phyloP scores from a whole-genome alignment of 1,284 basidiomycete species.

The Clitocybe nebularis region DNA sequence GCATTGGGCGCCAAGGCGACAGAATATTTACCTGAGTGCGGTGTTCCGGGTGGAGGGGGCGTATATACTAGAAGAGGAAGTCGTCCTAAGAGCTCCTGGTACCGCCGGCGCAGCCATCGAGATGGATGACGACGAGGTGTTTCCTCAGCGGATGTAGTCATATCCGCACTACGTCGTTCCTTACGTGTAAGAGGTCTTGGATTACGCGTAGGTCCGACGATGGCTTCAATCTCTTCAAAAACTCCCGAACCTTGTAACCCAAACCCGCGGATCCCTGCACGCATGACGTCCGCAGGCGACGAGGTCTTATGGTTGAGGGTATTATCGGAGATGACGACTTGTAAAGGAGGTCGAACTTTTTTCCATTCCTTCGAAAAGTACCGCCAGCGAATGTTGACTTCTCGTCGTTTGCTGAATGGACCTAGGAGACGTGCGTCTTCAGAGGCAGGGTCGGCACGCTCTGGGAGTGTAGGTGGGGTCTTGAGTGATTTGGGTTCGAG shows the following conservation, averaged over 20 bases:
- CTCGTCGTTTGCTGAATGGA: constrained; percentile 63
- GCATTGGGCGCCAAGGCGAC: constrained; percentile 25
- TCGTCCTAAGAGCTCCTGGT: constrained; percentile 52
- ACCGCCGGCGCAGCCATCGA: constrained; percentile 66
- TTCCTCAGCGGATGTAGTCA: not conserved
- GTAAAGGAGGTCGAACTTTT: constrained; percentile 57
- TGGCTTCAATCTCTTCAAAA: constrained; percentile 42
- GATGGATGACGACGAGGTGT: constrained; percentile 30
- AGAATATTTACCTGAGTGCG: constrained; percentile 17
- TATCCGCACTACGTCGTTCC: constrained; percentile 20
- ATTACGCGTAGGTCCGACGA: constrained; percentile 35
- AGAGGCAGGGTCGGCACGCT: constrained; percentile 51
- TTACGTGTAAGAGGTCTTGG: constrained; percentile 27
- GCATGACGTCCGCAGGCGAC: constrained; percentile 6
- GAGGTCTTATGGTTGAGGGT: not conserved
- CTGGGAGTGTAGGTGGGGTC: constrained; percentile 53
- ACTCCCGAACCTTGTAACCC: constrained; percentile 43
- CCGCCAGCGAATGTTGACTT: constrained; percentile 69
- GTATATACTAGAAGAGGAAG: constrained; percentile 52
- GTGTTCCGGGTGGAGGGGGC: constrained; percentile 8
- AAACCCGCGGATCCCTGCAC: constrained; percentile 22
- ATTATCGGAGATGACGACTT: constrained; percentile 31
- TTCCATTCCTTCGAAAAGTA: constrained; percentile 54
- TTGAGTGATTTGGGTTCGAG: constrained; percentile 35
- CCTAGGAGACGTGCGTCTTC: constrained; percentile 60